Base-by-base conservation (phyloP, 2,329 filamentous ascomycete species). In the Camptophora hylomeconis region DNA sequence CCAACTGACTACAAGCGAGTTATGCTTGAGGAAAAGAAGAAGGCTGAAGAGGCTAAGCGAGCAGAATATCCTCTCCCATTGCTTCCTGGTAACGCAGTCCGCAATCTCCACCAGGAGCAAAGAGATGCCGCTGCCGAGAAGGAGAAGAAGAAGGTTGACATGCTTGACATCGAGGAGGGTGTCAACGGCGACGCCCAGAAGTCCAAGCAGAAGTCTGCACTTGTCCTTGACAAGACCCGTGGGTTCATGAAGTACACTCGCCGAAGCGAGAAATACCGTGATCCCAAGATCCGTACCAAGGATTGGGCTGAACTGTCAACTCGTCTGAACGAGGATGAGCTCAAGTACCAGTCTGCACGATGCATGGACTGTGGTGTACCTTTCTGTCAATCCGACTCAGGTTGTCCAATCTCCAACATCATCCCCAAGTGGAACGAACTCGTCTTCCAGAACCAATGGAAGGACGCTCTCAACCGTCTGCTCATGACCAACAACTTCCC, bases 311-410 rank as follows among this genome's bases (percentile, higher is more conserved):
- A 95, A 60, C 69, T 95, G 25, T 89, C 78, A 35, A 73, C 73
- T 47, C 80, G 87, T 34, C 69, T 95, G 26, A 83, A 81, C 41
- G 84, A 93, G 56, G 87, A 94, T 45, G 84, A 93, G 60, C 73
- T 94, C 41, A 94, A 94, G 63, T 94, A 92, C 51, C 87, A 95
- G 58, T 79, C 84, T 25, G 87, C 87, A 37, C 81, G 87, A 41
- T 95, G 87, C 65, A 95, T 95, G 87, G 87, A 95, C 61, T 95
- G 87, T 38, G 87, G 87, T 72, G 86, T 95, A 37, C 87, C 87
- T 2, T 95, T 95, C 69, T 95, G 87, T 48, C 87, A 95, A 57
- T 93, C 84, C 12, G 87, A 95, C 45, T 84, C 81, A 40, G 87
- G 87, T 26, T 95, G 87, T 53, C 87, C 87, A 2, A 94, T 94